Conservation (phyloP, 306 rosid genomes). For the Fragaria iinumae region DNA sequence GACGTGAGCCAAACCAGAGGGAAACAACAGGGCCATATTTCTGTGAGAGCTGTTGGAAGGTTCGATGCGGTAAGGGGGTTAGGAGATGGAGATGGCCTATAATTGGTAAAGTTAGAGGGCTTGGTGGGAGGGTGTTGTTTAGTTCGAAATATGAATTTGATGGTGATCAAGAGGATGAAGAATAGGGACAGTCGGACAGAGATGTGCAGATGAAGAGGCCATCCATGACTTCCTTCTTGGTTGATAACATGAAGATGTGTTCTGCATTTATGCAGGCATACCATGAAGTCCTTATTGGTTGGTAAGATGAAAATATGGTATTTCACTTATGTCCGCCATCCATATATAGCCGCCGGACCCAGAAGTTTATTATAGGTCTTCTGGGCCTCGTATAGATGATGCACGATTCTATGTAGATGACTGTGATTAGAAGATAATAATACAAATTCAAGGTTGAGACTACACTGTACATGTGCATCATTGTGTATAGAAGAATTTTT, state of each 20-base stretch:
- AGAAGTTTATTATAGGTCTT: too few relatives aligned
- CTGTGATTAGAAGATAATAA: too few relatives aligned
- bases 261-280: neutral
- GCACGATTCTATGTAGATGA: too few relatives aligned
- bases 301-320: too few relatives aligned
- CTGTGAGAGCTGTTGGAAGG: constrained; percentile 32
- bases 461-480: too few relatives aligned
- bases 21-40: constrained; percentile 41
- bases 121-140: constrained; percentile 43
- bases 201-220: neutral
- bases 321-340: too few relatives aligned
- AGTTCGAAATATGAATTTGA: constrained; percentile 29
- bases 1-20: constrained; percentile 34
- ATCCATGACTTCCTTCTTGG: neutral
- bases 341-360: too few relatives aligned
- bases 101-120: constrained; percentile 49
- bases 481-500: too few relatives aligned
- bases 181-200: constrained; percentile 15
- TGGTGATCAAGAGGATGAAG: constrained; percentile 13
- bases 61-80: constrained; percentile 36
- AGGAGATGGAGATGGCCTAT: constrained; percentile 59
- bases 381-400: too few relatives aligned
- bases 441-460: too few relatives aligned
- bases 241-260: neutral
- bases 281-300: too few relatives aligned